Evolutionary conservation across 2,329 filamentous ascomycete genomes (phyloP).

Genomic region (Corynespora cassiicola): DNA sequence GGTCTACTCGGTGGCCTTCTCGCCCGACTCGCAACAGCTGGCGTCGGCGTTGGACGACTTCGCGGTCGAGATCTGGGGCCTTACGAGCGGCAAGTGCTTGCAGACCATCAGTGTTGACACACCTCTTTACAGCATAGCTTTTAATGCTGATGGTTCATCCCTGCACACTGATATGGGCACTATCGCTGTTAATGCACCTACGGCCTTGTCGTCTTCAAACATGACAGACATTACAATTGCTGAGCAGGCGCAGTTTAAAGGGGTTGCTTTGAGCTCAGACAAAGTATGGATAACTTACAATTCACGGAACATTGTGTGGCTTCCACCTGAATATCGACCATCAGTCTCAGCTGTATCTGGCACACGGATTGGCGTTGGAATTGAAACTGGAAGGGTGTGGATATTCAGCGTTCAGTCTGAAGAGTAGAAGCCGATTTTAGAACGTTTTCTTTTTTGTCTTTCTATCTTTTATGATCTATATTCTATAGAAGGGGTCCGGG

Average conservation of each 20-base stretch:
- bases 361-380: slow-evolving; percentile 16
- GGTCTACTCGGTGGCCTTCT: slow-evolving; percentile 6
- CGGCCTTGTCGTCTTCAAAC: slow-evolving; percentile 1
- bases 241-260: slow-evolving; percentile 10
- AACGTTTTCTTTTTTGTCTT: too few relatives aligned
- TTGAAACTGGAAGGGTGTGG: slow-evolving; percentile 18
- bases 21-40: too few relatives aligned
- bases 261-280: slow-evolving; percentile 10
- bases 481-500: too few relatives aligned
- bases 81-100: slow-evolving; percentile 73
- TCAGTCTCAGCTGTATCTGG: slow-evolving; percentile 12
- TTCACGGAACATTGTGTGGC: slow-evolving; percentile 18
- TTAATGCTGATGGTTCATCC: slow-evolving; percentile 15
- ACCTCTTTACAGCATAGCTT: slow-evolving; percentile 11
- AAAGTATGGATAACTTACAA: slow-evolving; percentile 18
- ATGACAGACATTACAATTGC: slow-evolving; percentile 6
- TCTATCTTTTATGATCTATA: too few relatives aligned
- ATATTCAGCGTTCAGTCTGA: too few relatives aligned
- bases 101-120: slow-evolving; percentile 15
- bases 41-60: slow-evolving; percentile 67
- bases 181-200: slow-evolving; percentile 5
- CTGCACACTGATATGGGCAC: slow-evolving; percentile 22
- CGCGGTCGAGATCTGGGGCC: slow-evolving; percentile 93
- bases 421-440: too few relatives aligned
- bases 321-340: slow-evolving; percentile 23